Percentiles rank a stretch among this genome's conserved stretches.
phyloP scores from a whole-genome alignment of 202 grass and related monocot species.

The Thinopyrum obtusiflorum region DNA sequence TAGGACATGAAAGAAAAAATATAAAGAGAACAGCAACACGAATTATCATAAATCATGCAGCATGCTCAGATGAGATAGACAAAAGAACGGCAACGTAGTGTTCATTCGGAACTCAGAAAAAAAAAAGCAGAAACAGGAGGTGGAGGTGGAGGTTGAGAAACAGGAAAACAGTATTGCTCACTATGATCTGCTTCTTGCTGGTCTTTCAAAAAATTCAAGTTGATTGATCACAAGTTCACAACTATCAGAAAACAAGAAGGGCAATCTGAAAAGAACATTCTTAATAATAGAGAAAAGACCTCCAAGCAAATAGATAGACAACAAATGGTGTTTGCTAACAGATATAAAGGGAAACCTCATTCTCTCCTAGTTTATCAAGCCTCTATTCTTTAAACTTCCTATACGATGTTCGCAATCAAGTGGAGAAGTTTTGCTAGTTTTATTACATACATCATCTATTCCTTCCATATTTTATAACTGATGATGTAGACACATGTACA shows the following conservation, averaged over 20 bases:
- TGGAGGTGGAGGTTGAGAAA: background rate
- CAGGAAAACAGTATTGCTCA: background rate
- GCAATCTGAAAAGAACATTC: background rate
- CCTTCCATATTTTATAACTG: background rate
- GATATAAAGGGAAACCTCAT: background rate
- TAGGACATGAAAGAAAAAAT: background rate
- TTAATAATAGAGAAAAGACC: slow-evolving; percentile 9
- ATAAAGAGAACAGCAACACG: background rate
- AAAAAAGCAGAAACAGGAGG: background rate
- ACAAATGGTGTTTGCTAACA: background rate
- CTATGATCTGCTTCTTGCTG: background rate
- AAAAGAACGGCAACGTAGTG: background rate
- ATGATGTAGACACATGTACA: background rate
- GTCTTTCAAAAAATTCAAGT: background rate
- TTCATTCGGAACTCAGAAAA: background rate
- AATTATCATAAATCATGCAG: background rate
- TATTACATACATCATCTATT: background rate
- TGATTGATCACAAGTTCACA: background rate
- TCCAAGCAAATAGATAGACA: background rate
- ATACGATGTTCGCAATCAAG: background rate
- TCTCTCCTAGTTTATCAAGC: background rate
- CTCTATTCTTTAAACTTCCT: background rate
- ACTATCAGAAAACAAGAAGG: background rate
- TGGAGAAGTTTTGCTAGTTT: background rate
- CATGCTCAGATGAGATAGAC: background rate